Conservation (phyloP, 768 basidiomycete genomes). For the Termitomyces eurrhizus region DNA sequence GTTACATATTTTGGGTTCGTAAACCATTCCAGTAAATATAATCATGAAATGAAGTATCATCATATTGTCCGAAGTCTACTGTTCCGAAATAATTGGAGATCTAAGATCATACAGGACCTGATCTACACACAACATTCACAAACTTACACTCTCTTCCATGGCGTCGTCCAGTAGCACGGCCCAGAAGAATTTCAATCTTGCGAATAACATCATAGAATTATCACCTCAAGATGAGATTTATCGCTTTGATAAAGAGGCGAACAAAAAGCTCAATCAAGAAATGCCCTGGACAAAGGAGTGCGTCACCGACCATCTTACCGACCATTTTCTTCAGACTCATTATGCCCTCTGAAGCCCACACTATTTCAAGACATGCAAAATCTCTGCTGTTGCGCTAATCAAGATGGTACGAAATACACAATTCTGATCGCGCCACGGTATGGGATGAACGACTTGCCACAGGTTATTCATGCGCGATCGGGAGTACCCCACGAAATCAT, state of each 20-base stretch:
- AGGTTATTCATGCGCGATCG: slow-evolving; percentile 98
- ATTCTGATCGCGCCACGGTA: slow-evolving; percentile 2
- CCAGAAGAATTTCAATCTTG: slow-evolving; percentile 67
- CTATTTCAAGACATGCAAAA: slow-evolving; percentile 88
- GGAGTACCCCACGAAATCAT: slow-evolving; percentile 99
- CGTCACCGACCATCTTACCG: slow-evolving; percentile 21
- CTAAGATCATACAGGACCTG: neutral
- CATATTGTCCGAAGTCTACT: neutral
- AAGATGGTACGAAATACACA: slow-evolving; percentile 66
- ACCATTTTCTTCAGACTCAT: neutral
- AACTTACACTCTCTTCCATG: slow-evolving; percentile 4
- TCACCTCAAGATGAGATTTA: slow-evolving; percentile 80
- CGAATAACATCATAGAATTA: slow-evolving; percentile 67
- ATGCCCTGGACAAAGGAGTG: slow-evolving; percentile 89
- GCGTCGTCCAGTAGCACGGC: slow-evolving; percentile 49
- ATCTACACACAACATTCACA: neutral
- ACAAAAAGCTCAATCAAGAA: slow-evolving; percentile 61
- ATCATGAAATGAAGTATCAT: neutral
- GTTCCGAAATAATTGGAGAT: neutral
- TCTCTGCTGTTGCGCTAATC: slow-evolving; percentile 91
- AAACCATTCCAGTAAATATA: slow-evolving; percentile 39
- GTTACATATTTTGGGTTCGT: slow-evolving; percentile 87
- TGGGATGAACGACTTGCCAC: slow-evolving; percentile 7
- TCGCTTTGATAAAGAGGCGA: slow-evolving; percentile 65
- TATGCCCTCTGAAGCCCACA: slow-evolving; percentile 48